These are phyloP conservation scores for Polytrichum commune DNA, from an alignment of 225 moss, liverwort and hornwort genomes.

Conservation along the genomic window DNA sequence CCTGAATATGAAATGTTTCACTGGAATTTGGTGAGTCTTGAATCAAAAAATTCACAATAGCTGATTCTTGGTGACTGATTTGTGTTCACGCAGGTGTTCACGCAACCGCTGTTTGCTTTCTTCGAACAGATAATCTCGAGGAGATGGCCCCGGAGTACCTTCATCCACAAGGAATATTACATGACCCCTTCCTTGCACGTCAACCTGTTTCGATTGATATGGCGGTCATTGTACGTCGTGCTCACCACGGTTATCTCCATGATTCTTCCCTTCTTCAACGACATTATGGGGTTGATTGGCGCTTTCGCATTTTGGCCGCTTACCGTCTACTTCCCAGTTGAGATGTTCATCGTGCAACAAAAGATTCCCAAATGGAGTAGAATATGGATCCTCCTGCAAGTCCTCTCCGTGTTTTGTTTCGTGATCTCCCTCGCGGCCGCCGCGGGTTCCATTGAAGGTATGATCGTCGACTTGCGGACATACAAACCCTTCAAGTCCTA, in stretches of 20 bases:
- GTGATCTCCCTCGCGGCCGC: conserved; percentile 55
- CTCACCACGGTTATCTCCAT: conserved; percentile 59
- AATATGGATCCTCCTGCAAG: conserved; percentile 45
- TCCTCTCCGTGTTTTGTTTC: conserved; percentile 41
- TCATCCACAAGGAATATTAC: conserved; percentile 34
- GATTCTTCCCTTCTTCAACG: conserved; percentile 83
- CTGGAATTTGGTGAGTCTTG: neutral
- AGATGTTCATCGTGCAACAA: conserved; percentile 59
- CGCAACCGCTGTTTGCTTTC: conserved; percentile 67
- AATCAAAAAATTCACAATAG: neutral
- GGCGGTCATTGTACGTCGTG: conserved; percentile 76
- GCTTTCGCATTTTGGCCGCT: conserved; percentile 77
- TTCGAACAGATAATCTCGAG: conserved; percentile 35
- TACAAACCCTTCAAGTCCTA: conserved; percentile 51
- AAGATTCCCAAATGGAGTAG: conserved; percentile 28
- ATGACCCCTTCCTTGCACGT: conserved; percentile 46
- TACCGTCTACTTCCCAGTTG: conserved; percentile 71
- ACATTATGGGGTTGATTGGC: conserved; percentile 68
- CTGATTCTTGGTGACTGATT: neutral
- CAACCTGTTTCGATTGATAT: conserved; percentile 63
- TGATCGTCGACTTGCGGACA: conserved; percentile 43
- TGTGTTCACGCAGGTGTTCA: conserved; percentile 46
- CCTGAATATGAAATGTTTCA: neutral
- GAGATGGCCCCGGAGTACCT: conserved; percentile 49
- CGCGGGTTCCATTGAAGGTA: conserved; percentile 44